Conservation (phyloP, 1,284 basidiomycete genomes). For the Fomitopsis betulina region DNA sequence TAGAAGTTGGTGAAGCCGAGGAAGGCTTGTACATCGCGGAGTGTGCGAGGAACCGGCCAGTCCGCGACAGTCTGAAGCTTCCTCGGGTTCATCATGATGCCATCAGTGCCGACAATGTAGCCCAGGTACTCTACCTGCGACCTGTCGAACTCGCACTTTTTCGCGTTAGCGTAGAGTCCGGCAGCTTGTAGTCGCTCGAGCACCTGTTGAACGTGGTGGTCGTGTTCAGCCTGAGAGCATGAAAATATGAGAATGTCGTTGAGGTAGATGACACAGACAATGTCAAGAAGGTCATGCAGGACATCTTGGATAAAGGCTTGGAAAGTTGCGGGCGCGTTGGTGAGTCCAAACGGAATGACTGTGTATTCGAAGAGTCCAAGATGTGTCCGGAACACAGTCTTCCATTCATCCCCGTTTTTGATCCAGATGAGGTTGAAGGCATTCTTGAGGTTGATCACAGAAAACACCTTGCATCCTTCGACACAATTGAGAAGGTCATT, state of each 20-base stretch:
- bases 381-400: constrained; percentile 10
- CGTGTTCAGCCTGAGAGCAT: constrained; percentile 9
- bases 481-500: constrained; percentile 6
- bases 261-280: constrained; percentile 27
- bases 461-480: neutral
- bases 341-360: constrained; percentile 11
- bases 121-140: too few relatives aligned
- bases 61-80: too few relatives aligned
- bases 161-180: too few relatives aligned
- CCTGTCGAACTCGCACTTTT: too few relatives aligned
- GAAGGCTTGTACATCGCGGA: too few relatives aligned
- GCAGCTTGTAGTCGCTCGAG: neutral
- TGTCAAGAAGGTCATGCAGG: constrained; percentile 14
- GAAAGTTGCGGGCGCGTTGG: constrained; percentile 9
- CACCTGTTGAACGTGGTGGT: constrained; percentile 11
- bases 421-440: too few relatives aligned
- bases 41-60: too few relatives aligned
- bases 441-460: too few relatives aligned
- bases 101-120: too few relatives aligned
- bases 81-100: too few relatives aligned
- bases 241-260: constrained; percentile 25
- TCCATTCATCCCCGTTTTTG: neutral
- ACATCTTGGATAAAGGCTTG: constrained; percentile 14
- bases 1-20: too few relatives aligned
- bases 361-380: constrained; percentile 8